These are phyloP conservation scores for Dujonia santamariae DNA, from an alignment of 1,139 yeast genomes.

Conservation along the genomic window DNA sequence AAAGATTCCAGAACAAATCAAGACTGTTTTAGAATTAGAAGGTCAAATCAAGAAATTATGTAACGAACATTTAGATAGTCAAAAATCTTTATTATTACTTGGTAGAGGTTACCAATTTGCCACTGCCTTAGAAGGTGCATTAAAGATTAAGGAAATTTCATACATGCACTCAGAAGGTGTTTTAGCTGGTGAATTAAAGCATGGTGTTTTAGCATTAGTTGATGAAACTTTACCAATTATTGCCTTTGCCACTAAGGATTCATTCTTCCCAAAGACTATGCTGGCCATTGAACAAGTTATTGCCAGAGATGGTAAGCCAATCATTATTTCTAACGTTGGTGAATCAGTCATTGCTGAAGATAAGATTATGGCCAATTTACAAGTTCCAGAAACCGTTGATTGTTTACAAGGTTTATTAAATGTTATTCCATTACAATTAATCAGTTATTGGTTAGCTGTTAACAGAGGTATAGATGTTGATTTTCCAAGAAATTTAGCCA, in stretches of 20 bases:
- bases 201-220: conserved; percentile 95
- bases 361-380: conserved; percentile 66
- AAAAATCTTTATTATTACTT: conserved; percentile 81
- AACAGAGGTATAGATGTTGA: conserved; percentile 96
- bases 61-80: conserved; percentile 65
- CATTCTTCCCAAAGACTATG: conserved; percentile 93
- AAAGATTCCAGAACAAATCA: conserved; percentile 82
- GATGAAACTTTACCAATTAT: conserved; percentile 92
- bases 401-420: conserved; percentile 96
- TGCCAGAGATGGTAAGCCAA: conserved; percentile 97
- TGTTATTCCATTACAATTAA: conserved; percentile 91
- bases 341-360: conserved; percentile 58
- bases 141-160: conserved; percentile 96
- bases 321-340: conserved; percentile 87
- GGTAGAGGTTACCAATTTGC: conserved; percentile 99
- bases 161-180: conserved; percentile 99
- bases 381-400: conserved; percentile 94
- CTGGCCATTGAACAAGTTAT: conserved; percentile 96
- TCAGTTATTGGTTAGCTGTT: conserved; percentile 97
- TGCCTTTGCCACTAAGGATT: conserved; percentile 96
- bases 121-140: conserved; percentile 96
- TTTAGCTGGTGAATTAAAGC: conserved; percentile 97
- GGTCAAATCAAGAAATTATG: conserved; percentile 74
- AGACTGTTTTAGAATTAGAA: conserved; percentile 71
- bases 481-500: conserved; percentile 98